Evolutionary conservation across 2,329 filamentous ascomycete species (phyloP), one percentile per base, ranked within the genome.

Genomic region (Neopestalotiopsis clavispora): DNA sequence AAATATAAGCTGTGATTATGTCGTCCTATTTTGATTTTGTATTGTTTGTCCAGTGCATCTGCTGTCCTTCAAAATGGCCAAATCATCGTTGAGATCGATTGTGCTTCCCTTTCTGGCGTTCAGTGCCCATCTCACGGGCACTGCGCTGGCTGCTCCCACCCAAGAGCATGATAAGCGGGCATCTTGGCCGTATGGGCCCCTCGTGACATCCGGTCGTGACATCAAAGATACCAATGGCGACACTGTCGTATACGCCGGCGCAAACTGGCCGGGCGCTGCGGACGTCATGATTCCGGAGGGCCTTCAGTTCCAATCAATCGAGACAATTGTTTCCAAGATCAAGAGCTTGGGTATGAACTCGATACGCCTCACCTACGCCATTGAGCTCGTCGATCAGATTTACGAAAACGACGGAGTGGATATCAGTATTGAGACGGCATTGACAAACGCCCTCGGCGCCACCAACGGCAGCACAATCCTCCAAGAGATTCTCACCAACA

Each of bases 281-380:
- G 88, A 90, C 42, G 82, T 85, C 10, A 91, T 91, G 89, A 81
- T 91, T 0, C 89, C 89, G 0, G 89, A 91, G 72, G 89, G 89
- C 2, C 82, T 91, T 0, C 89, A 91, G 74, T 90, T 90, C 76
- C 84, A 86, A 42, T 90, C 88, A 0, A 81, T 91, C 57, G 80
- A 83, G 45, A 79, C 78, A 2, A 88, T 91, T 34, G 85, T 90
- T 0, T 78, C 83, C 1, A 84, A 84, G 75, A 84, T 90, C 72
- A 89, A 89, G 72, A 83, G 83, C 68, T 74, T 90, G 1, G 88
- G 88, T n/a, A 87, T 91, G 83, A 91, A 91, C 72, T 84, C 86
- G 0, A 84, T 91, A 38, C 87, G 90, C 0, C 78, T 91, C 12
- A 90, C 88, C 0, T 92, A 86, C 66, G 89, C 89, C 2, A 91